Conservation (phyloP, 371 early-diverging fungal genomes). For the Mucor circinelloides region DNA sequence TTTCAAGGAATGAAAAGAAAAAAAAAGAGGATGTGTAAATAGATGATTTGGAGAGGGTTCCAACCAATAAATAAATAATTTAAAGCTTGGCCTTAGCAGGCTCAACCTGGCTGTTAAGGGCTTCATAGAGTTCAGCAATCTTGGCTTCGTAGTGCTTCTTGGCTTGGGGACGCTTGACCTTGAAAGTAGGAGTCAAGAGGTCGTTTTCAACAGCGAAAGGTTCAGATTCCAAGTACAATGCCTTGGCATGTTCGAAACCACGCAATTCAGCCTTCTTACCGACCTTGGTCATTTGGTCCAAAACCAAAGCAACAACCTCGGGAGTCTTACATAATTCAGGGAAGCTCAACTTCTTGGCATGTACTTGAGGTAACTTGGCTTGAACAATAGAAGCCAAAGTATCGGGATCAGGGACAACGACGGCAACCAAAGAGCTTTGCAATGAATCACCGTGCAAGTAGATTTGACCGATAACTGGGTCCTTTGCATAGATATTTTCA, state of each 20-base stretch:
- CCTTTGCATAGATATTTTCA: conserved; percentile 69
- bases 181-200: conserved; percentile 70
- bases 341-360: conserved; percentile 32
- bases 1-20: background rate
- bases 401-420: conserved; percentile 85
- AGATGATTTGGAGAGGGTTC: background rate
- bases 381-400: conserved; percentile 47
- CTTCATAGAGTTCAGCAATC: conserved; percentile 68
- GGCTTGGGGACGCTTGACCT: conserved; percentile 79
- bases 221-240: conserved; percentile 51
- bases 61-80: background rate
- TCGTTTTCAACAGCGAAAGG: conserved; percentile 63
- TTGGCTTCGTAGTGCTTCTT: conserved; percentile 61
- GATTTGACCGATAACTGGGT: conserved; percentile 64
- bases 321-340: conserved; percentile 59
- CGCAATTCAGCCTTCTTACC: conserved; percentile 63
- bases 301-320: conserved; percentile 59
- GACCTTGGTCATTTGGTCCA: conserved; percentile 58
- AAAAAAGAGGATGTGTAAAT: background rate
- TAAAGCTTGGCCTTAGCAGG: conserved; percentile 31
- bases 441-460: conserved; percentile 87
- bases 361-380: conserved; percentile 36
- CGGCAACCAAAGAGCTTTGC: conserved; percentile 77
- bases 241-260: conserved; percentile 62
- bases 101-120: conserved; percentile 11